Conservation (phyloP, 352 stramenopile species). For the Thalassiosira livingstoniorum region DNA sequence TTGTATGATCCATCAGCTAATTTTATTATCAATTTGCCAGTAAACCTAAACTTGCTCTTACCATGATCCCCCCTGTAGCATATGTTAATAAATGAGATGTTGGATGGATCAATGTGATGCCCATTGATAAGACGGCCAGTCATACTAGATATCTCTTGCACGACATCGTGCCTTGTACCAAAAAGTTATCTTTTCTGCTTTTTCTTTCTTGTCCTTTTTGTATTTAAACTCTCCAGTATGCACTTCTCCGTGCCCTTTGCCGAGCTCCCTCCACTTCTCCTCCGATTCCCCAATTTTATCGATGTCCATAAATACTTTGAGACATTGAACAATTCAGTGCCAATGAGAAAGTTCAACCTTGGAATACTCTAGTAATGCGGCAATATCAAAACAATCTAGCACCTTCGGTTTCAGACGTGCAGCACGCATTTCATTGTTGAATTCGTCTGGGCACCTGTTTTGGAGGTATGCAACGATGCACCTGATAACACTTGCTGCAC, state of each 20-base stretch:
- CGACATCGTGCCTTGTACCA: conserved; percentile 17
- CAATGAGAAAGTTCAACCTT: conserved; percentile 5
- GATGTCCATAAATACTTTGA: conserved; percentile 3
- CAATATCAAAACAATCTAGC: conserved; percentile 10
- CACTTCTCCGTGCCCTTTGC: not conserved
- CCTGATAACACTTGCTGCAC: not conserved
- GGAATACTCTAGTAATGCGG: not conserved
- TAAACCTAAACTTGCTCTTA: conserved; percentile 30
- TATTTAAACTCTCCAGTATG: not conserved
- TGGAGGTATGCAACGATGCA: not conserved
- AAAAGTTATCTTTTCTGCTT: conserved; percentile 3
- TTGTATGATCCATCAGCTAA: not conserved
- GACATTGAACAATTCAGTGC: not conserved
- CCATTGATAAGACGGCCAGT: not conserved
- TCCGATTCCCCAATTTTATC: conserved; percentile 1
- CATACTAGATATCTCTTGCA: not conserved
- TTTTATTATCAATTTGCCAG: conserved; percentile 16
- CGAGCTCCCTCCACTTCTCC: not conserved
- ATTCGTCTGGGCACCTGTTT: not conserved
- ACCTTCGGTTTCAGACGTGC: too few relatives aligned
- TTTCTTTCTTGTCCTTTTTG: not conserved
- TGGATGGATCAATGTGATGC: not conserved
- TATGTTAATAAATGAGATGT: conserved; percentile 23
- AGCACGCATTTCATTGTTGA: too few relatives aligned
- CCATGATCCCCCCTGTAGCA: conserved; percentile 31